Percentiles rank a stretch among this genome's conserved stretches.
These are phyloP conservation scores for Malus orientalis DNA, from an alignment of 306 rosid genomes.

Conservation along the genomic window DNA sequence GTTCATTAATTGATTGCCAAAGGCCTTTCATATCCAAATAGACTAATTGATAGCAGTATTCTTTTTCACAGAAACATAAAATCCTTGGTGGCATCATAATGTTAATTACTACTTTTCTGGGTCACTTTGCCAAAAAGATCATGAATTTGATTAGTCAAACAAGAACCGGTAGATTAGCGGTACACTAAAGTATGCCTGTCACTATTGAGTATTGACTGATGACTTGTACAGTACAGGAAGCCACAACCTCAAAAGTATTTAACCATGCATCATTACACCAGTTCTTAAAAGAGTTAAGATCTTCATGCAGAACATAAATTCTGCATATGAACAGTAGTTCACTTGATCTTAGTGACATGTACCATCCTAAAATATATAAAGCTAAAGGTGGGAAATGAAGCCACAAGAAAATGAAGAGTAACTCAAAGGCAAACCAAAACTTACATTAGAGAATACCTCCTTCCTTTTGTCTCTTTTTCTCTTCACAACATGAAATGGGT, in stretches of 20 bases:
- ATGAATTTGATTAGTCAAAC: neutral
- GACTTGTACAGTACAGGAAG: neutral
- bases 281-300: neutral
- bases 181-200: neutral
- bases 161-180: neutral
- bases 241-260: neutral
- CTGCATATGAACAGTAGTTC: neutral
- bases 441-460: conserved; percentile 42
- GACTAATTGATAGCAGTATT: neutral
- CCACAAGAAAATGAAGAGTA: neutral
- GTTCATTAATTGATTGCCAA: neutral
- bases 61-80: neutral
- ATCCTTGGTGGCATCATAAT: neutral
- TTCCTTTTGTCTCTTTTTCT: conserved; percentile 87
- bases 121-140: neutral
- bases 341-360: too few species aligned
- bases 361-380: neutral
- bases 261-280: neutral
- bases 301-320: neutral
- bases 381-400: neutral
- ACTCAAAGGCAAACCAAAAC: neutral
- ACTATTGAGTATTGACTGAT: neutral
- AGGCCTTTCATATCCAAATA: neutral
- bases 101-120: neutral
- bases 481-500: conserved; percentile 92